Evolutionary conservation across 306 rosid species (phyloP).

Genomic region (Dalbergia oliveri): DNA sequence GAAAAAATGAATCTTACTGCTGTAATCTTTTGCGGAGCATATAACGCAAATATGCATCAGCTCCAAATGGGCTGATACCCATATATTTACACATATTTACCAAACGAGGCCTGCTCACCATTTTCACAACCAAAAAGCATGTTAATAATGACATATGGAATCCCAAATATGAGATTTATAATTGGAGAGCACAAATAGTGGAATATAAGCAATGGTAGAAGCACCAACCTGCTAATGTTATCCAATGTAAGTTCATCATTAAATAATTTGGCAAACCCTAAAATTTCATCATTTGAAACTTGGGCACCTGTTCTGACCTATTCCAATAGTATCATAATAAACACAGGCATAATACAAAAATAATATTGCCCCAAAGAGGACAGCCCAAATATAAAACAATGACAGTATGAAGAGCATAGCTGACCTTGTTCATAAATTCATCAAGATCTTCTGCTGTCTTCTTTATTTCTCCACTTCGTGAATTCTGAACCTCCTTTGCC

Average conservation of each 20-base stretch:
- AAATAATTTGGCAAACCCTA: slow-evolving; percentile 86
- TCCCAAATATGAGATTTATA: slow-evolving; percentile 31
- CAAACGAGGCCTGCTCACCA: slow-evolving; percentile 78
- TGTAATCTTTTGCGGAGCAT: slow-evolving; percentile 85
- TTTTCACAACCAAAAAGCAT: slow-evolving; percentile 37
- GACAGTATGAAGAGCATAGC: slow-evolving; percentile 30
- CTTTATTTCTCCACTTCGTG: slow-evolving; percentile 82
- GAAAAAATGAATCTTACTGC: slow-evolving; percentile 58
- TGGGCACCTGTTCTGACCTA: slow-evolving; percentile 80
- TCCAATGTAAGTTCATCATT: slow-evolving; percentile 93
- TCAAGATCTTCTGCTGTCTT: slow-evolving; percentile 91
- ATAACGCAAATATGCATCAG: slow-evolving; percentile 83
- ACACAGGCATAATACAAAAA: neutral
- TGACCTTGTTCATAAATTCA: slow-evolving; percentile 78
- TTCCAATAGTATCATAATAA: slow-evolving; percentile 25
- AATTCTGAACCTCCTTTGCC: slow-evolving; percentile 88
- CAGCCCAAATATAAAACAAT: neutral
- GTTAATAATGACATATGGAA: slow-evolving; percentile 42
- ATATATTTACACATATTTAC: slow-evolving; percentile 93
- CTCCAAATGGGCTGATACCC: slow-evolving; percentile 85
- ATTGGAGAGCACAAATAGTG: slow-evolving; percentile 7
- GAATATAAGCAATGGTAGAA: slow-evolving; percentile 29
- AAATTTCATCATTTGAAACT: slow-evolving; percentile 82
- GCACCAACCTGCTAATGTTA: slow-evolving; percentile 83
- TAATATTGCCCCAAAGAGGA: slow-evolving; percentile 4